Evolutionary conservation across 1,284 basidiomycete species (phyloP).

Genomic region (Phylloporus sp.): DNA sequence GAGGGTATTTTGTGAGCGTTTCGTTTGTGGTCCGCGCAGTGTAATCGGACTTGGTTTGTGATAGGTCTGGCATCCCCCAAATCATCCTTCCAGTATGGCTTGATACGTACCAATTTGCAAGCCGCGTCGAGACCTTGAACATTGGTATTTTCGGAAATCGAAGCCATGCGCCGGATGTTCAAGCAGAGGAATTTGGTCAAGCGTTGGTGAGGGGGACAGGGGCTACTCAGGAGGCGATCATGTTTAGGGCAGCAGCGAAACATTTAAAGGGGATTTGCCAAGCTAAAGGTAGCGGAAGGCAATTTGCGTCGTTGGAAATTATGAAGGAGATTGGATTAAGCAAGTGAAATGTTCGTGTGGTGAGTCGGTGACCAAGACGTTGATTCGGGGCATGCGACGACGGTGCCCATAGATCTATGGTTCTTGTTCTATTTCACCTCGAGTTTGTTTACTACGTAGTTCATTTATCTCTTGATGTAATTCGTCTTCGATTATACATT

Average conservation of each 20-base stretch:
- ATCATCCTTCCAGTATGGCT: constrained; percentile 11
- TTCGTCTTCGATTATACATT: too few relatives aligned
- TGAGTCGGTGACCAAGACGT: too few relatives aligned
- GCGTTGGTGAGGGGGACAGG: not conserved
- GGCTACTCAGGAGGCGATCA: not conserved
- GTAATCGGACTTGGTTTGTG: not conserved
- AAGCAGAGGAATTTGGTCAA: not conserved
- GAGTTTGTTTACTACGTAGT: too few relatives aligned
- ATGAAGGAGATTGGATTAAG: not conserved
- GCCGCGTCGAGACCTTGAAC: constrained; percentile 11
- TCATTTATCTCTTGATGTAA: too few relatives aligned
- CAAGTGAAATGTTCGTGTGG: not conserved
- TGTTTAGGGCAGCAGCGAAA: not conserved
- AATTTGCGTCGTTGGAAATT: constrained; percentile 4
- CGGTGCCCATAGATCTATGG: too few relatives aligned
- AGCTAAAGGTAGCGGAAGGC: not conserved
- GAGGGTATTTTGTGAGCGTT: constrained; percentile 11
- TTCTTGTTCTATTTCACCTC: too few relatives aligned
- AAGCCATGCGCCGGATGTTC: not conserved
- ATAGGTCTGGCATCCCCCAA: not conserved
- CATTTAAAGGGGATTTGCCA: not conserved
- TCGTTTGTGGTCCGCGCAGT: too few relatives aligned
- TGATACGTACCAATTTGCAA: constrained; percentile 27
- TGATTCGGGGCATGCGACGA: not conserved
- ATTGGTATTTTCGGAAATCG: not conserved